Evolutionary conservation across 2,329 filamentous ascomycete genomes (phyloP).

Genomic region (Passalora sequoiae): DNA sequence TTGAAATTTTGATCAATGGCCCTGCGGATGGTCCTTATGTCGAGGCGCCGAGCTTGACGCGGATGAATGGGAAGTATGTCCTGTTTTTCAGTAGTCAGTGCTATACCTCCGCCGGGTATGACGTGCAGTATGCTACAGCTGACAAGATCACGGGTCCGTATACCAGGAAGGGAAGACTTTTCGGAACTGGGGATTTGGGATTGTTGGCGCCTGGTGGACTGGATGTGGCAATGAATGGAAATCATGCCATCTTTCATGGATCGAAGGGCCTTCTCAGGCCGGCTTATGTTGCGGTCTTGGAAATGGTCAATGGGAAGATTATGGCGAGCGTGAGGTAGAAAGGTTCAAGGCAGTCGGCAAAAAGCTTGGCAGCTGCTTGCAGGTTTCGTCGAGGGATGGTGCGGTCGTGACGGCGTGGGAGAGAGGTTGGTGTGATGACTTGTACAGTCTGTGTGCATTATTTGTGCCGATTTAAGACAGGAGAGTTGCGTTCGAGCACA

Average conservation of each 20-base stretch:
- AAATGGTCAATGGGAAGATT: conserved; percentile 10
- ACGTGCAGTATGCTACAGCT: conserved; percentile 29
- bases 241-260: conserved; percentile 32
- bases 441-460: too few species aligned
- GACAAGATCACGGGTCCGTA: conserved; percentile 26
- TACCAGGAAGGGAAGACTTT: conserved; percentile 21
- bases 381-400: too few species aligned
- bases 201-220: conserved; percentile 30
- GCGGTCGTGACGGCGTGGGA: too few species aligned
- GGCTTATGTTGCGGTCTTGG: conserved; percentile 15
- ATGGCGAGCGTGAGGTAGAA: too few species aligned
- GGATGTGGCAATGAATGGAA: conserved; percentile 30
- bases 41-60: conserved; percentile 30
- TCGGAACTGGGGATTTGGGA: conserved; percentile 24
- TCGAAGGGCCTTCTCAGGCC: conserved; percentile 8
- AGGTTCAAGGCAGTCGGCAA: too few species aligned
- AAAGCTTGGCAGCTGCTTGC: too few species aligned
- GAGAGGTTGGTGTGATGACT: too few species aligned
- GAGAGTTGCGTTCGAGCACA: too few species aligned
- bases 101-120: conserved; percentile 27
- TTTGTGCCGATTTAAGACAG: too few species aligned
- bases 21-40: conserved; percentile 30
- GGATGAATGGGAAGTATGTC: conserved; percentile 27
- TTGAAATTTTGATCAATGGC: conserved; percentile 27
- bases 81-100: conserved; percentile 32